Conservation (phyloP, 805 yeast genomes). For the Wickerhamiella spandovensis region DNA sequence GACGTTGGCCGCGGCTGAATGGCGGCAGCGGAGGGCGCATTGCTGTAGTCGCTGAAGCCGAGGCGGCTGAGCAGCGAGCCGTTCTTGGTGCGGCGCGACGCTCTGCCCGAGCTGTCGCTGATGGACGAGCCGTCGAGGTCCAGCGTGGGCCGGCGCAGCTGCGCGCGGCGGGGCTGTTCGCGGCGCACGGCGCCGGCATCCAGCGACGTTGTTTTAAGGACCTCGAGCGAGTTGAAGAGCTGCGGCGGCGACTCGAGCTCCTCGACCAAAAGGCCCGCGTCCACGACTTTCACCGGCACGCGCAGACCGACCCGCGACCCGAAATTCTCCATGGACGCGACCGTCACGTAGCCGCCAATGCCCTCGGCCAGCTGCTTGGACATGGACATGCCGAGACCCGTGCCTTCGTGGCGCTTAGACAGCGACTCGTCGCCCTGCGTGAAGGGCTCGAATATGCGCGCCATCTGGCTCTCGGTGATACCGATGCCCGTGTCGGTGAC, state of each 20-base stretch:
- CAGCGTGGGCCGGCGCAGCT: background rate
- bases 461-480: conserved; percentile 64
- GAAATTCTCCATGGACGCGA: conserved; percentile 16
- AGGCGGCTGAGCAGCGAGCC: background rate
- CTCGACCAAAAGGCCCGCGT: background rate
- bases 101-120: background rate
- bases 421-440: conserved; percentile 93
- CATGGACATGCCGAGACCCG: conserved; percentile 82
- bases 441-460: conserved; percentile 84
- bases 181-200: background rate
- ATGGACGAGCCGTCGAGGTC: background rate
- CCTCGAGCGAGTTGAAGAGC: background rate
- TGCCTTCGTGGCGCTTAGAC: conserved; percentile 84
- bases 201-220: background rate
- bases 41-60: background rate
- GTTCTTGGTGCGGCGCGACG: background rate
- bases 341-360: conserved; percentile 70
- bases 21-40: background rate
- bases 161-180: background rate
- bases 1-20: background rate
- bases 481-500: conserved; percentile 92
- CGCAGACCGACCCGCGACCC: conserved; percentile 13
- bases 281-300: conserved; percentile 8
- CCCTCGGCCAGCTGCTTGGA: conserved; percentile 78
- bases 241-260: background rate